These are phyloP conservation scores for Prosopis cineraria DNA, from an alignment of 306 rosid species.

Conservation along the genomic window DNA sequence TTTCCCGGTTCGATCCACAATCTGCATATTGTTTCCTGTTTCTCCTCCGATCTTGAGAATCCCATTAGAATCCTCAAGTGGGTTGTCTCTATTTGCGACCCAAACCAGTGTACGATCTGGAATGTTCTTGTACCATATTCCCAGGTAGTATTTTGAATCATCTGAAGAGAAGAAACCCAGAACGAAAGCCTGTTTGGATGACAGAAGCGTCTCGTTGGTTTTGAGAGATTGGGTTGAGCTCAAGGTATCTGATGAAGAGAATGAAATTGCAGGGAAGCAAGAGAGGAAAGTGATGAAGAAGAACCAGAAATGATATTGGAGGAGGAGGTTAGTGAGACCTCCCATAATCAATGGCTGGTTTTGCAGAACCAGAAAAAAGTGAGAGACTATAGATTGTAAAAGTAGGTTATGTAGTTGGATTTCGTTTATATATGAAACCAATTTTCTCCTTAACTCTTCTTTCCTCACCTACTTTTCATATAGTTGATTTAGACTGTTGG, in stretches of 20 bases:
- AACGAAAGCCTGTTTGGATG: slow-evolving; percentile 48
- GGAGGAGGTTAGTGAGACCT: slow-evolving; percentile 23
- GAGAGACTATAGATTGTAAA: slow-evolving; percentile 1
- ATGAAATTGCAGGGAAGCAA: slow-evolving; percentile 35
- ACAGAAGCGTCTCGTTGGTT: slow-evolving; percentile 51
- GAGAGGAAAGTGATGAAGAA: slow-evolving; percentile 32
- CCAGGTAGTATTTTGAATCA: slow-evolving; percentile 56
- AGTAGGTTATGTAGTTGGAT: slow-evolving; percentile 23
- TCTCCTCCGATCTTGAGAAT: slow-evolving; percentile 47
- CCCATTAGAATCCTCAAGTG: slow-evolving; percentile 45
- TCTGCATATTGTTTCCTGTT: slow-evolving; percentile 43
- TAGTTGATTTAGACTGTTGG: neutral
- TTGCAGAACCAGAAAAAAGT: neutral
- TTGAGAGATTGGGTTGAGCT: slow-evolving; percentile 49
- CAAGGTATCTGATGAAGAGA: slow-evolving; percentile 49
- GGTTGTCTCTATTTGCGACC: slow-evolving; percentile 79
- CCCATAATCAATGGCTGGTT: slow-evolving; percentile 43
- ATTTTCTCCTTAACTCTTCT: neutral
- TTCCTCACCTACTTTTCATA: neutral
- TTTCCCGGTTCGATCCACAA: slow-evolving; percentile 35
- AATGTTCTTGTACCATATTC: slow-evolving; percentile 61
- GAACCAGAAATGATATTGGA: slow-evolving; percentile 9
- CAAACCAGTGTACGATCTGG: slow-evolving; percentile 50
- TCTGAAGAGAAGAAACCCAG: slow-evolving; percentile 50
- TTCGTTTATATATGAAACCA: slow-evolving; percentile 23